These are phyloP conservation scores for Fusarium secorum DNA, from an alignment of 2,329 filamentous ascomycete genomes.

Conservation along the genomic window DNA sequence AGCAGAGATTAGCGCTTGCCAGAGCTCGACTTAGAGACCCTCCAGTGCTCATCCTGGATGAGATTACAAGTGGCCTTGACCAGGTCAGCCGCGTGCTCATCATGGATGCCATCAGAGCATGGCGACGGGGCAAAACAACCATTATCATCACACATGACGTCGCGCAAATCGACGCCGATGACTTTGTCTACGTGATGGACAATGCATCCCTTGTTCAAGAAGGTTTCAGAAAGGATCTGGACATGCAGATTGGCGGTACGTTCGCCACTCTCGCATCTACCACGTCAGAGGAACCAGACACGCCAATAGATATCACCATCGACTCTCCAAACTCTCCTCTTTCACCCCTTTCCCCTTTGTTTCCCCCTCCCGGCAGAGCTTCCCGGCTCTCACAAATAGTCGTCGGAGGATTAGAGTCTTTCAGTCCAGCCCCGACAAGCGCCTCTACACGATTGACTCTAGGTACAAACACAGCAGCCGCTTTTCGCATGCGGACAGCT, in stretches of 20 bases:
- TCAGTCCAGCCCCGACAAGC: constrained; percentile 7
- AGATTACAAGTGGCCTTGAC: constrained; percentile 87
- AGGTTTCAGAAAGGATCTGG: constrained; percentile 68
- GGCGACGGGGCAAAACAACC: constrained; percentile 84
- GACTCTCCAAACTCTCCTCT: constrained; percentile 15
- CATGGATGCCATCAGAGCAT: constrained; percentile 77
- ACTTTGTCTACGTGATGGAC: constrained; percentile 84
- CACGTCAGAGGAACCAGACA: background rate
- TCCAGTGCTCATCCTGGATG: constrained; percentile 84
- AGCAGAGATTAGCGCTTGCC: constrained; percentile 81
- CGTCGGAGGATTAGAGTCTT: constrained; percentile 29
- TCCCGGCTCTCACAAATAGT: constrained; percentile 33
- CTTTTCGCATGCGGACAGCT: constrained; percentile 30
- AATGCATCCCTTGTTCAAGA: constrained; percentile 72
- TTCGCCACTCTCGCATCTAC: constrained; percentile 55
- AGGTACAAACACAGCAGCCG: constrained; percentile 30
- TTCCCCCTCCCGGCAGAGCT: constrained; percentile 1
- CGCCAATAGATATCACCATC: constrained; percentile 21
- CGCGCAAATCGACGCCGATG: constrained; percentile 72
- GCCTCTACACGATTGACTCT: constrained; percentile 32
- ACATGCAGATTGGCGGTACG: constrained; percentile 51
- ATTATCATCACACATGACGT: constrained; percentile 94
- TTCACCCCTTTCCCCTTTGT: constrained; percentile 11
- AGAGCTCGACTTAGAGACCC: constrained; percentile 79
- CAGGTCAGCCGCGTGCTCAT: constrained; percentile 71